Evolutionary conservation across 225 moss, liverwort and hornwort genomes (phyloP), one percentile per base, ranked within the genome.

Genomic region (Anthoceros angustus): DNA sequence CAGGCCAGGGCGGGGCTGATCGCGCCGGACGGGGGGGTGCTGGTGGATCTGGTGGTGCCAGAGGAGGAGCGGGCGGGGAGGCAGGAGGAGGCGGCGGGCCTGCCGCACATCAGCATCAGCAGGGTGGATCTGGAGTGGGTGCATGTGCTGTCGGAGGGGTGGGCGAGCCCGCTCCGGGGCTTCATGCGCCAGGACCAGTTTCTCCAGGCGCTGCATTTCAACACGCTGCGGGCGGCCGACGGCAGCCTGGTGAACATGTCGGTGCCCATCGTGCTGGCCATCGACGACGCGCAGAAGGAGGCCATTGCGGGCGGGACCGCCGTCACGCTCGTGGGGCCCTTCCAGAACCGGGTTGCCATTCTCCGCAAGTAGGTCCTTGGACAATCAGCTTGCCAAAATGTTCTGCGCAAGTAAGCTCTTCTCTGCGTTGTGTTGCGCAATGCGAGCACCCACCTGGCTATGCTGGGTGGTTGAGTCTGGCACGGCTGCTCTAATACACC

Each of bases 141-240:
- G 42, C 93, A 93, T 74, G 87, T 84, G 8, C 69, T 93, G 12
- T 82, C 89, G 2, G 93, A 93, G 25, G 93, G 93, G 25, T 93
- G 93, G 93, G 85, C 93, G 4, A 87, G 87, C 23, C 93, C 93
- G 4, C 75, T 93, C 41, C 67, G 73, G 12, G 93, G 93, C 42
- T 93, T 93, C 70, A 93, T 93, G 93, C 77, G 89, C 39, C 87
- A 89, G 79, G 73, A 24, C 41, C 89, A 93, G 77, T 93, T 89
- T 43, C 70, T 93, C 68, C 89, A 87, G 66, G 72, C 89, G 7
- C 49, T 93, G 63, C 93, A 93, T 66, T 93, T 89, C 78, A 89
- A 89, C 71, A 20, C 75, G 10, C 64, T 89, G 16, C 77, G 80
- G 23, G 38, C 76, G 23, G 15, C 69, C 20, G 80, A 81, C 63